Evolutionary conservation across 2,329 filamentous ascomycete genomes (phyloP).

Genomic region (Aspergillus fumigatiaffinis): DNA sequence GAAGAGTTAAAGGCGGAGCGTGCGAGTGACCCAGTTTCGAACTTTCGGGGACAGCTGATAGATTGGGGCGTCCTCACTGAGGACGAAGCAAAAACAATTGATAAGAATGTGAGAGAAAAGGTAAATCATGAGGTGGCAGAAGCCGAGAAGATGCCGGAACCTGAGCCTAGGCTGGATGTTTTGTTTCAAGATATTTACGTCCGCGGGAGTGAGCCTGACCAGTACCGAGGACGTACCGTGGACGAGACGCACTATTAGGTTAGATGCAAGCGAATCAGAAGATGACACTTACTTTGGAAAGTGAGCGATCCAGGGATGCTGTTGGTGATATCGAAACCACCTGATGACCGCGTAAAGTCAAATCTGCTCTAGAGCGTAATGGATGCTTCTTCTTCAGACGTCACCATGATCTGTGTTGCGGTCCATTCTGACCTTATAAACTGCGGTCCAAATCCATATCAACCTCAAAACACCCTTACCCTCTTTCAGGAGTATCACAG

Average conservation of each 20-base stretch:
- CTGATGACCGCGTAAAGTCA: not conserved
- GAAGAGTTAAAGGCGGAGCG: conserved; percentile 95
- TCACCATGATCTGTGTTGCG: not conserved
- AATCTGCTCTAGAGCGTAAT: not conserved
- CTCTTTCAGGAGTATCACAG: not conserved
- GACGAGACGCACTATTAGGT: conserved; percentile 81
- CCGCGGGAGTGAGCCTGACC: conserved; percentile 75
- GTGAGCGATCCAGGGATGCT: not conserved
- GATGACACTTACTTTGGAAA: not conserved
- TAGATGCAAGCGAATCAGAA: not conserved
- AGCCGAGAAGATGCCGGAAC: conserved; percentile 79
- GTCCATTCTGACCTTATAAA: not conserved
- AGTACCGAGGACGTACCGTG: conserved; percentile 75
- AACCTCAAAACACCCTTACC: not conserved
- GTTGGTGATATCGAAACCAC: not conserved
- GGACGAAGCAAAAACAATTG: conserved; percentile 87
- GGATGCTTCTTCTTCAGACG: not conserved
- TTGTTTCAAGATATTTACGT: conserved; percentile 95
- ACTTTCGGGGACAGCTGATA: conserved; percentile 89
- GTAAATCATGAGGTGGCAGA: conserved; percentile 83
- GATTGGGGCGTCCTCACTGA: conserved; percentile 86
- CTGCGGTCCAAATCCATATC: not conserved
- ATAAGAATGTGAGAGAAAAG: conserved; percentile 79
- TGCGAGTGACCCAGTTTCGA: conserved; percentile 93
- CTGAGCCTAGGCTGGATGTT: conserved; percentile 72